Conservation (phyloP, 2,329 filamentous ascomycete species). For the Fusarium luffae region DNA sequence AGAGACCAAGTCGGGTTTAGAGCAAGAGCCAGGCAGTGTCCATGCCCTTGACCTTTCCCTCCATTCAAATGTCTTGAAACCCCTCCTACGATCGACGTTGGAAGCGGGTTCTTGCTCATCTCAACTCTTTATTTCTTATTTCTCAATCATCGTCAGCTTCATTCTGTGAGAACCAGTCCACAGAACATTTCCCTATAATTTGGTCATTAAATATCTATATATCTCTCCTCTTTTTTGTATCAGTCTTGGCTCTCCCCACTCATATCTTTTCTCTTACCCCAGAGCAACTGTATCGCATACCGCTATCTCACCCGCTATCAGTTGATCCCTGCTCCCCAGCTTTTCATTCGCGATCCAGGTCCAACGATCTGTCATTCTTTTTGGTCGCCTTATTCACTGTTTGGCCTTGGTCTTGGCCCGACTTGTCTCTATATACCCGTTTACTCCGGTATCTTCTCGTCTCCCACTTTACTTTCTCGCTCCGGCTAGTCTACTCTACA, state of each 20-base stretch:
- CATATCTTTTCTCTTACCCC: constrained; percentile 46
- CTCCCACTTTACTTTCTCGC: background rate
- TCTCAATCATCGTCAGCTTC: background rate
- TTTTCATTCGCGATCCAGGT: constrained; percentile 39
- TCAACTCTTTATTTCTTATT: constrained; percentile 7
- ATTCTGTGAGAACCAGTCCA: background rate
- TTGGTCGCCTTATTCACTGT: constrained; percentile 20
- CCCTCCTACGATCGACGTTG: constrained; percentile 28
- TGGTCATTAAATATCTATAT: background rate
- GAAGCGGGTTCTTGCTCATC: constrained; percentile 18
- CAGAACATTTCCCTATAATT: background rate
- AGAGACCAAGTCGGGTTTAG: constrained; percentile 29
- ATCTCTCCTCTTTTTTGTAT: background rate
- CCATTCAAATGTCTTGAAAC: constrained; percentile 17
- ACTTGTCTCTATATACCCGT: background rate
- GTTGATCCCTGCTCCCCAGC: constrained; percentile 35
- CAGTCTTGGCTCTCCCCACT: constrained; percentile 35
- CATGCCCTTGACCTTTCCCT: background rate
- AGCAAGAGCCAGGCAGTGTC: constrained; percentile 20
- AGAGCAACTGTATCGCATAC: constrained; percentile 45
- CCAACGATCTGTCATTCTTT: constrained; percentile 33
- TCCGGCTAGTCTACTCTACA: constrained; percentile 3
- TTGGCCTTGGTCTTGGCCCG: background rate
- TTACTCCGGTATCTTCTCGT: constrained; percentile 18
- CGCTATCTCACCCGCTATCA: constrained; percentile 47